Percentiles rank a stretch among this genome's conserved stretches.
These are phyloP conservation scores for Gossypium lobatum DNA, from an alignment of 441 rosid species.

Conservation along the genomic window DNA sequence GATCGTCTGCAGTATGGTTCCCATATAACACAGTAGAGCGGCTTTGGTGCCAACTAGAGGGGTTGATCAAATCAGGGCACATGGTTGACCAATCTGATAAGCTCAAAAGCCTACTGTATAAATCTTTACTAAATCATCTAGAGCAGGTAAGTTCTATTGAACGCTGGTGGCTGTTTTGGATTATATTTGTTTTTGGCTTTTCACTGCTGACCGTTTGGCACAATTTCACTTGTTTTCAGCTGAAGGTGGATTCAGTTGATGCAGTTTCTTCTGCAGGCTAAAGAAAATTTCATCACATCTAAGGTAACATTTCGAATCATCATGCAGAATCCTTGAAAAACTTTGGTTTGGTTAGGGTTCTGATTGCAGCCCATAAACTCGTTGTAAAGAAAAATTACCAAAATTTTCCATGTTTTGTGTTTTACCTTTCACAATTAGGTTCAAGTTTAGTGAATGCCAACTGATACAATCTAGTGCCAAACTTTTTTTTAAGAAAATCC, in stretches of 20 bases:
- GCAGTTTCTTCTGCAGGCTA: constrained; percentile 36
- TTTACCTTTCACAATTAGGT: background rate
- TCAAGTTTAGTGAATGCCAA: background rate
- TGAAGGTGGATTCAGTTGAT: constrained; percentile 76
- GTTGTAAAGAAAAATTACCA: background rate
- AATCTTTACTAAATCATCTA: constrained; percentile 72
- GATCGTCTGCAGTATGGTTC: constrained; percentile 74
- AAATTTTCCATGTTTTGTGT: background rate
- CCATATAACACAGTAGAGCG: constrained; percentile 73
- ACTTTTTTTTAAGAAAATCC: background rate
- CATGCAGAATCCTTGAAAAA: background rate
- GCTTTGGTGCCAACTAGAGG: constrained; percentile 81
- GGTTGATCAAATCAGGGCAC: constrained; percentile 45
- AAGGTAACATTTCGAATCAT: background rate
- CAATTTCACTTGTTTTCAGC: constrained; percentile 31
- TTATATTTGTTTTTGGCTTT: background rate
- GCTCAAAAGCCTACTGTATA: constrained; percentile 62
- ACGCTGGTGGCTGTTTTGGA: background rate
- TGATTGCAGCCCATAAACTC: background rate
- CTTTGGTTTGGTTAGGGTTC: background rate
- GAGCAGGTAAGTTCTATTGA: constrained; percentile 46
- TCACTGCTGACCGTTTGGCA: background rate
- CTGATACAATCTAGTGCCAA: background rate
- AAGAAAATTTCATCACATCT: background rate
- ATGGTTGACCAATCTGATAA: constrained; percentile 74